Conservation (phyloP, 228 moss, liverwort and hornwort genomes). For the Sphagnum magellanicum region DNA sequence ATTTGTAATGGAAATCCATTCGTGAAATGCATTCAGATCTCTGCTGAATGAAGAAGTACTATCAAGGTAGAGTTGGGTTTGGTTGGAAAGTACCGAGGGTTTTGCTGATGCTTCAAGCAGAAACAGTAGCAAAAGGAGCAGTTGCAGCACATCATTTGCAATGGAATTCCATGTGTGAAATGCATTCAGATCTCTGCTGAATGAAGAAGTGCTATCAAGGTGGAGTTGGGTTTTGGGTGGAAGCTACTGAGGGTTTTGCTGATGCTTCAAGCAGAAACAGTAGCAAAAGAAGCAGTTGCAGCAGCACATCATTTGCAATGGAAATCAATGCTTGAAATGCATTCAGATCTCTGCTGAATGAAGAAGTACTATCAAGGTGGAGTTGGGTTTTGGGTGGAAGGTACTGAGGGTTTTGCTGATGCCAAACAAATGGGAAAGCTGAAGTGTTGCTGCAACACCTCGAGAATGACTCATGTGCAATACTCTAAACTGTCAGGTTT, state of each 20-base stretch:
- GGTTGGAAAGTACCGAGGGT: constrained; percentile 40
- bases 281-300: constrained; percentile 40
- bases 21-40: constrained; percentile 65
- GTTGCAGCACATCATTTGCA: constrained; percentile 59
- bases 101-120: too few relatives aligned
- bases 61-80: constrained; percentile 45
- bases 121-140: constrained; percentile 3
- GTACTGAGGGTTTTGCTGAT: constrained; percentile 69
- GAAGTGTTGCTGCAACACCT: constrained; percentile 66
- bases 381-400: constrained; percentile 25
- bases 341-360: constrained; percentile 32
- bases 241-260: constrained; percentile 28
- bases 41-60: constrained; percentile 69
- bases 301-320: constrained; percentile 18
- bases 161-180: constrained; percentile 39
- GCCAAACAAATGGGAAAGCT: constrained; percentile 62
- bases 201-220: constrained; percentile 33
- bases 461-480: constrained; percentile 36
- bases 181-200: constrained; percentile 23
- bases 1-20: constrained; percentile 57
- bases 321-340: constrained; percentile 19
- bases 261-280: constrained; percentile 16
- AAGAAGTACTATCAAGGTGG: constrained; percentile 40
- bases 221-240: constrained; percentile 48
- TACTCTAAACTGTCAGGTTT: too few relatives aligned